Conservation (phyloP, 23 red algal species). For the Gracilariopsis chorda region DNA sequence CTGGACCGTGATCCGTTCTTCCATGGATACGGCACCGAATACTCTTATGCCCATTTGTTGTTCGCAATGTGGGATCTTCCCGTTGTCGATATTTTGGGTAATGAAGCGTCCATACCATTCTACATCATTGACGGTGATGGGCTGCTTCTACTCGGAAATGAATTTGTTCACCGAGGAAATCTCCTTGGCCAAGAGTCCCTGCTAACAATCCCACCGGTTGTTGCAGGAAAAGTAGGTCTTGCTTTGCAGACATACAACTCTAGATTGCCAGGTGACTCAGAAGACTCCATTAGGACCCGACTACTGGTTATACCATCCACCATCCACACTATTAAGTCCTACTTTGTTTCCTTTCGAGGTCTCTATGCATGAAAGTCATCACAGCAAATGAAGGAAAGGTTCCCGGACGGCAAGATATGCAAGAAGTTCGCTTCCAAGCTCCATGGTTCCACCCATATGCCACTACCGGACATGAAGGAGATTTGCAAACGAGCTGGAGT, state of each 20-base stretch:
- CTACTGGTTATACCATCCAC: slow-evolving; percentile 2
- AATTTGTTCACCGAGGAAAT: not conserved
- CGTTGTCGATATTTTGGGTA: not conserved
- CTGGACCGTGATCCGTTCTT: slow-evolving; percentile 1
- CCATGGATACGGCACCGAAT: slow-evolving; percentile 2
- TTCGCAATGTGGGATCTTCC: slow-evolving; percentile 25
- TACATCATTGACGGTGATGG: slow-evolving; percentile 19
- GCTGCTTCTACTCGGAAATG: slow-evolving; percentile 14
- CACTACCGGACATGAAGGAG: slow-evolving; percentile 1
- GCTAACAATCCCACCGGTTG: not conserved
- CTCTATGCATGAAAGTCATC: not conserved
- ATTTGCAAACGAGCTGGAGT: slow-evolving; percentile 1
- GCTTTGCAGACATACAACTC: not conserved
- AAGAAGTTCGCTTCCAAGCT: slow-evolving; percentile 6
- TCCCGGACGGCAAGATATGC: not conserved
- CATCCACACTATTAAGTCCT: not conserved
- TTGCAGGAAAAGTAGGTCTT: not conserved
- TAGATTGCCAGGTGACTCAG: not conserved
- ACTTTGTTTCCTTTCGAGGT: not conserved
- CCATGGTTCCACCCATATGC: slow-evolving; percentile 4
- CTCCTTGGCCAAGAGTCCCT: not conserved
- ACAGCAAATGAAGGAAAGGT: not conserved
- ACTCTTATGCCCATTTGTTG: not conserved
- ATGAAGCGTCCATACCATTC: not conserved
- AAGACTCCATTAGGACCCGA: not conserved